A percentile compares a stretch with the other conserved stretches of the same genome.
Evolutionary conservation across 2,329 filamentous ascomycete genomes (phyloP).

Genomic region (Beauveria caledonica): DNA sequence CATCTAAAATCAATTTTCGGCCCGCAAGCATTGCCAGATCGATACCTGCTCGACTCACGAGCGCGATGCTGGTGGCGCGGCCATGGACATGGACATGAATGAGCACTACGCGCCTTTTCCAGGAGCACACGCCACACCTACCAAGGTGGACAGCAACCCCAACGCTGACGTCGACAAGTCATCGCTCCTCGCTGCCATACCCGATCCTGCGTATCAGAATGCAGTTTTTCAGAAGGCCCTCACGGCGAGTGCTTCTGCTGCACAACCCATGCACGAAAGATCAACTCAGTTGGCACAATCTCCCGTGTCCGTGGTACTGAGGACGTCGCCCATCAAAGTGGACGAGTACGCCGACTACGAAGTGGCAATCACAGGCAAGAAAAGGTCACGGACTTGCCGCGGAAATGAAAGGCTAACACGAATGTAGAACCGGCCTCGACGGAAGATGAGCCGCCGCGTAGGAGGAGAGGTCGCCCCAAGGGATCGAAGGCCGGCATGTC

Average conservation of each 20-base stretch:
- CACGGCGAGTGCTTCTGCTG: background rate
- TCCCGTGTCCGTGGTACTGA: constrained; percentile 6
- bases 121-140: background rate
- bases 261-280: background rate
- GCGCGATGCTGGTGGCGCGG: background rate
- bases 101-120: background rate
- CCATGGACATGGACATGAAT: background rate
- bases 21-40: background rate
- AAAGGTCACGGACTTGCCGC: background rate
- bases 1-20: background rate
- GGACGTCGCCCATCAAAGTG: background rate
- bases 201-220: background rate
- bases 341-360: constrained; percentile 3
- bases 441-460: background rate
- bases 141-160: background rate
- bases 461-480: constrained; percentile 36
- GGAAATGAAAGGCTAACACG: background rate
- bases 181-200: background rate
- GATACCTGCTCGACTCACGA: background rate
- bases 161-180: background rate
- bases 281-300: background rate
- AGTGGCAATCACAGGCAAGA: background rate
- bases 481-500: constrained; percentile 32
- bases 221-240: background rate
- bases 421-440: background rate